Conservation (phyloP, 345 rosid genomes). For the Tarenaya hassleriana region DNA sequence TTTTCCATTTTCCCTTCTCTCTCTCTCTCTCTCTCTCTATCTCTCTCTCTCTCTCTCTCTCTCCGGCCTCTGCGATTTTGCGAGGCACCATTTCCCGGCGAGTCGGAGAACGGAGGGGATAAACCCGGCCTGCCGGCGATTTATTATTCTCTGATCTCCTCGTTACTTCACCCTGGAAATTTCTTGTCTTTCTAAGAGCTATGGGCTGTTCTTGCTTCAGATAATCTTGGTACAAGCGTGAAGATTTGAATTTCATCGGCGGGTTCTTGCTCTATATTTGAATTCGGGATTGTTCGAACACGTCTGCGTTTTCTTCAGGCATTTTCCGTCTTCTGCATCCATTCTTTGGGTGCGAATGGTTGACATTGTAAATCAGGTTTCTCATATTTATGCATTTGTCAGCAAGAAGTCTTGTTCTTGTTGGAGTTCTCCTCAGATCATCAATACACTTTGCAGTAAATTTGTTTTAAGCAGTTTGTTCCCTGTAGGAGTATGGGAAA, state of each 20-base stretch:
- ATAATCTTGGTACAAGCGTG: not conserved
- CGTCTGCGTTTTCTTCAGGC: not conserved
- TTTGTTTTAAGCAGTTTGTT: not conserved
- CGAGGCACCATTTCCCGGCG: no score
- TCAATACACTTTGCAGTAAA: no score
- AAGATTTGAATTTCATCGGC: not conserved
- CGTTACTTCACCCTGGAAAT: not conserved
- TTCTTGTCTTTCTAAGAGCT: not conserved
- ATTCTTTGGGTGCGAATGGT: not conserved
- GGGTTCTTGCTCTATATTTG: no score
- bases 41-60: no score
- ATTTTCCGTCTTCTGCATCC: no score
- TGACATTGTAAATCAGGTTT: no score
- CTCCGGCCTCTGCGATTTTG: no score
- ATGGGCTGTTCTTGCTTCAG: conserved; percentile 1
- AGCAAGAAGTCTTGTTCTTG: not conserved
- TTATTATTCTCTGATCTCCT: not conserved
- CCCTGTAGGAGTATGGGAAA: conserved; percentile 71
- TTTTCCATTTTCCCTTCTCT: not conserved
- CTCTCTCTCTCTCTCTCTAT: conserved; percentile 10
- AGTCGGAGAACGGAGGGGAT: conserved; percentile 74
- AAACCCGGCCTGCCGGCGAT: conserved; percentile 46
- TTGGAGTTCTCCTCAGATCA: no score
- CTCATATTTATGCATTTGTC: no score
- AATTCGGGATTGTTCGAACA: no score